Base-by-base conservation (phyloP, 805 yeast genomes). In the Candida orba region DNA sequence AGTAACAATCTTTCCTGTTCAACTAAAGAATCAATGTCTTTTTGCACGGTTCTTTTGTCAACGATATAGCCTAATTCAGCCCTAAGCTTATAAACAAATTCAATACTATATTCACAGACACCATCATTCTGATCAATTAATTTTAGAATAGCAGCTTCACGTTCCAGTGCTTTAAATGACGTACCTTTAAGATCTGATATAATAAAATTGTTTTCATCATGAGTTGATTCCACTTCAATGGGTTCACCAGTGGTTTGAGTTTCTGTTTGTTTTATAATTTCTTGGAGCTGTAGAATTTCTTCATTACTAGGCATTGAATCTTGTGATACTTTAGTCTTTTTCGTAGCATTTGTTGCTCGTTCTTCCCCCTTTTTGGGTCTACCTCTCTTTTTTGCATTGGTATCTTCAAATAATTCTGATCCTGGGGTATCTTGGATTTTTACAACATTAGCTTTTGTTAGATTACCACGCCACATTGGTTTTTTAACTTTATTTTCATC, bases 11-110 rank as follows among this genome's bases (percentile, higher is more conserved):
- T 52, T 7, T 68, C 64, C 12, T 66, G 59, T 0, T 50, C 47
- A 5, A 59, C 60, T 25, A 78, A 59, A 4, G 52, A 45, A 1
- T 52, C 49, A 0, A 75, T 63, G 49, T 76, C 82, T 6, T 72
- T 68, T 7, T 57, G 53, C 12, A 76, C 53, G 0, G 90, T 83
- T 41, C 70, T 72, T 30, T 75, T 69, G 51, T 83, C 90, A 15
- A 79, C 65, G 1, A 59, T 59, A 13, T 73, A 66, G 0, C 71
- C 71, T 49, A 73, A 49, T 15, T 48, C 51, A 4, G 63, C 67
- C n/a, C 76, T 67, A 2, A 80, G 51, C 6, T 54, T 58, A 9
- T 63, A 65, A 33, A 66, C 55, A 31, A 80, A 62, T 9, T 57
- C 62, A 14, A 52, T 55, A n/a, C 75, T 72, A 1, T 74, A 63